phyloP scores from a whole-genome alignment of 345 rosid genomes.

The Arabis alpina region DNA sequence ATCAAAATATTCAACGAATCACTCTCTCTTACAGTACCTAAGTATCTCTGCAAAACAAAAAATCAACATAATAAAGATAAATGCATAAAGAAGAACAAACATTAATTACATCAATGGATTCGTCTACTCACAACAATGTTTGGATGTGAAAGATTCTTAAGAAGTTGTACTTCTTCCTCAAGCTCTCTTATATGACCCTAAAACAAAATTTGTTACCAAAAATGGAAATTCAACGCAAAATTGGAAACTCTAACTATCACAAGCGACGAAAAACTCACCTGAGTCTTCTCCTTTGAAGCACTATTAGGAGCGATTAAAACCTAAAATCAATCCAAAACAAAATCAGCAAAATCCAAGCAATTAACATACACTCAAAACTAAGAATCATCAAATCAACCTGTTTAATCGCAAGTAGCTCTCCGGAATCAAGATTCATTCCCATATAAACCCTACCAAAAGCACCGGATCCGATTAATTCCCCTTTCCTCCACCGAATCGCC shows the following conservation, averaged over 20 bases:
- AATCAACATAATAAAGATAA: neutral
- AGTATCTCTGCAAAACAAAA: slow-evolving; percentile 57
- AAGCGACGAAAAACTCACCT: slow-evolving; percentile 45
- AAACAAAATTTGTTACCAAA: slow-evolving; percentile 1
- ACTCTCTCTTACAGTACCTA: slow-evolving; percentile 80
- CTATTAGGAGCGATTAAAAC: slow-evolving; percentile 65
- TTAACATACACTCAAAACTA: neutral
- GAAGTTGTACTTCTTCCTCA: slow-evolving; percentile 86
- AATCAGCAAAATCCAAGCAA: neutral
- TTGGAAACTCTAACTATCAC: neutral
- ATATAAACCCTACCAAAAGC: slow-evolving; percentile 75
- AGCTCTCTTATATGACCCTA: slow-evolving; percentile 80
- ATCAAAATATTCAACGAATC: slow-evolving; percentile 72
- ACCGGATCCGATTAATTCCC: slow-evolving; percentile 71
- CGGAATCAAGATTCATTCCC: slow-evolving; percentile 86
- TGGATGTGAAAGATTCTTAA: slow-evolving; percentile 83
- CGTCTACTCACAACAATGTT: slow-evolving; percentile 73
- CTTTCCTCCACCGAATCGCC: slow-evolving; percentile 81
- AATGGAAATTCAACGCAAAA: neutral
- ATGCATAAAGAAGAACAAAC: neutral
- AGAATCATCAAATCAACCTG: slow-evolving; percentile 48
- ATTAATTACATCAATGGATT: neutral
- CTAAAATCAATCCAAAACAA: slow-evolving; percentile 35
- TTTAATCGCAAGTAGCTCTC: slow-evolving; percentile 76
- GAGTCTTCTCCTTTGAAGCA: slow-evolving; percentile 77